phyloP scores from a whole-genome alignment of 176 grass and related monocot genomes.

The Raddia distichophylla region DNA sequence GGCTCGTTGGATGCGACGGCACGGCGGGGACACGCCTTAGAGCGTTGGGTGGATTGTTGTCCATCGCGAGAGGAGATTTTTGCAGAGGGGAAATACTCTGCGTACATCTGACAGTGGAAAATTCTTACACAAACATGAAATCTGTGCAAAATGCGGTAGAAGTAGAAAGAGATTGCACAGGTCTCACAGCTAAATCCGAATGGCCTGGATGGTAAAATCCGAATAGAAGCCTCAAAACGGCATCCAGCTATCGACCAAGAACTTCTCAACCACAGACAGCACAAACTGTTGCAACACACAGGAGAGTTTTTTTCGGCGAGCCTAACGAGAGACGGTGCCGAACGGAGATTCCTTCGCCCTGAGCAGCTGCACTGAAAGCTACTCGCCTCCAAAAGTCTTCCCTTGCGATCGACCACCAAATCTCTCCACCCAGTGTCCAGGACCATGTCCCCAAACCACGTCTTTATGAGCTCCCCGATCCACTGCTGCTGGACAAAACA shows the following conservation, averaged over 20 bases:
- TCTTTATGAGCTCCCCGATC: background rate
- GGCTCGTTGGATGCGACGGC: too few species aligned
- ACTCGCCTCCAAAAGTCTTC: background rate
- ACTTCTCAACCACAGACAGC: conserved; percentile 42
- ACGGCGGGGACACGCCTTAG: too few species aligned
- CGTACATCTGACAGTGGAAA: too few species aligned
- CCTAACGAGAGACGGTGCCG: background rate
- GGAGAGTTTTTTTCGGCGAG: background rate
- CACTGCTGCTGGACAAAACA: background rate
- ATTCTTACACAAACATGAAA: too few species aligned
- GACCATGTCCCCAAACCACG: background rate
- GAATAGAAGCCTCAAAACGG: too few species aligned
- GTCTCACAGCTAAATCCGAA: too few species aligned
- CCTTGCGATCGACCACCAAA: background rate
- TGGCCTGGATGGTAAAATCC: too few species aligned
- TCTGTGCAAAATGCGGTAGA: too few species aligned
- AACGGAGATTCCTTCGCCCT: background rate
- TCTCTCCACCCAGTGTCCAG: background rate
- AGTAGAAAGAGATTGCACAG: too few species aligned
- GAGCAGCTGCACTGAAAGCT: conserved; percentile 28
- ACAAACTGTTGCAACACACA: conserved; percentile 22
- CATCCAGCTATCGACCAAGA: conserved; percentile 8
- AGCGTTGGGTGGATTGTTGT: too few species aligned
- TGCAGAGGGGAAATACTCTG: too few species aligned
- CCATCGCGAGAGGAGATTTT: too few species aligned